Base-by-base conservation (phyloP, 2,329 filamentous ascomycete genomes). In the Pseudogymnoascus sp. region DNA sequence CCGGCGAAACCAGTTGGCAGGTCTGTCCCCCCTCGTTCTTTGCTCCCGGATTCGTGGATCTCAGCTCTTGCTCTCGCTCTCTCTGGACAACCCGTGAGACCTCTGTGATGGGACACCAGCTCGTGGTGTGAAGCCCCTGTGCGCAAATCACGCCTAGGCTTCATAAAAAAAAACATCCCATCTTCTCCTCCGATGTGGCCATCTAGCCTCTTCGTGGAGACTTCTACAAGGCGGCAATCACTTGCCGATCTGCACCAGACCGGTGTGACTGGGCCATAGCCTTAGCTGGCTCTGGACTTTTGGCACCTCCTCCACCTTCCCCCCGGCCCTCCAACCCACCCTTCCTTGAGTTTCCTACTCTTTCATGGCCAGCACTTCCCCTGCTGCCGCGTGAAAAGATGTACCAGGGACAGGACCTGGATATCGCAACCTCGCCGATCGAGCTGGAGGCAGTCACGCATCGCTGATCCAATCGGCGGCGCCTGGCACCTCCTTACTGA, bases 1-100 rank as follows among this genome's bases (percentile, higher is more conserved):
- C 93, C 76, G 87, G 86, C 80, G 93, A 97, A 83, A 99, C 94
- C 83, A 97, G 92, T 86, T 99, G 94, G 94, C 94, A 99, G 94
- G 94, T 99, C 89, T 94, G 94, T 90, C 81, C 76, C 81, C 42
- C 81, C 84, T 80, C 79, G 79, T 84, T 82, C 75, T 72, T 82
- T 80, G 33, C 75, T 76, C 71, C 72, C 72, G 73, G 72, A 73
- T 70, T 75, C 69, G 74, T 72, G 72, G 71, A 72, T 70, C 67
- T 72, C 64, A 69, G 62, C 65, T 68, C 63, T 67, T 72, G 71
- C 72, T 72, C 70, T 72, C 71, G 71, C 71, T 71, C 71, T 69
- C 38, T 45, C 42, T 49, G 42, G 42, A 49, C 42, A 49, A 49
- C 22, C 41, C 49, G 23, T 55, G 49, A 55, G 42, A 52, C 42